Percentiles rank a stretch among this genome's conserved stretches.
Conservation (phyloP, 148 eudicot genomes). For the Rhododendron vialii region DNA sequence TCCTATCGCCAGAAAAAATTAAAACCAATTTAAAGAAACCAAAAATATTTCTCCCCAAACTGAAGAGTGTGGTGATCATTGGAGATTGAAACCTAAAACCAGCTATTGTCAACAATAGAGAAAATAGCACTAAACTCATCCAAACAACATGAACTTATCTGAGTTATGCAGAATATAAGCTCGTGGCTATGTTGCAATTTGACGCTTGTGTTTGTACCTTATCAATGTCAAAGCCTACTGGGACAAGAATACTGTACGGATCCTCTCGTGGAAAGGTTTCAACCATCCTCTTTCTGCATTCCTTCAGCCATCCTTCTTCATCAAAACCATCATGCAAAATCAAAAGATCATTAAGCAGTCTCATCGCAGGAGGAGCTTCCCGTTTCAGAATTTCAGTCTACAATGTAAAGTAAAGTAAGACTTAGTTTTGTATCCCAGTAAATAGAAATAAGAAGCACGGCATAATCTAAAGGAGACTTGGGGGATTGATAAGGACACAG, state of each 20-base stretch:
- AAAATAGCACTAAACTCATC: neutral
- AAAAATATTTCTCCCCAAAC: neutral
- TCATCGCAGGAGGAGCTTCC: conserved; percentile 91
- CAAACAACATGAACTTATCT: neutral
- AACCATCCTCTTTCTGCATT: conserved; percentile 80
- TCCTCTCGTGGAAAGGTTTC: conserved; percentile 90
- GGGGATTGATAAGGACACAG: neutral
- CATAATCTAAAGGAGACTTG: neutral
- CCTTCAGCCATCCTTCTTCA: conserved; percentile 86
- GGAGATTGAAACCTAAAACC: neutral
- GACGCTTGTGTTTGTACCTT: conserved; percentile 40
- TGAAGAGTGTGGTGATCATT: neutral
- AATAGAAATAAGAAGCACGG: neutral
- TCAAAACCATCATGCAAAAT: conserved; percentile 89
- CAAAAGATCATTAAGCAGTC: conserved; percentile 83
- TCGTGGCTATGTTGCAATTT: neutral
- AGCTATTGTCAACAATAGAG: neutral
- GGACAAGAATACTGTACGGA: conserved; percentile 94
- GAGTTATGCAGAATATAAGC: neutral
- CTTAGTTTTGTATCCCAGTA: neutral
- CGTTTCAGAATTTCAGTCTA: conserved; percentile 88
- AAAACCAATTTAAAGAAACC: neutral
- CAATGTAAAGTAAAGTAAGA: conserved; percentile 1
- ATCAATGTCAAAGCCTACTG: conserved; percentile 82
- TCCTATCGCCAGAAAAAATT: neutral